Evolutionary conservation across 345 rosid genomes (phyloP), one percentile per base, ranked within the genome.

Genomic region (Raphanus sativus): DNA sequence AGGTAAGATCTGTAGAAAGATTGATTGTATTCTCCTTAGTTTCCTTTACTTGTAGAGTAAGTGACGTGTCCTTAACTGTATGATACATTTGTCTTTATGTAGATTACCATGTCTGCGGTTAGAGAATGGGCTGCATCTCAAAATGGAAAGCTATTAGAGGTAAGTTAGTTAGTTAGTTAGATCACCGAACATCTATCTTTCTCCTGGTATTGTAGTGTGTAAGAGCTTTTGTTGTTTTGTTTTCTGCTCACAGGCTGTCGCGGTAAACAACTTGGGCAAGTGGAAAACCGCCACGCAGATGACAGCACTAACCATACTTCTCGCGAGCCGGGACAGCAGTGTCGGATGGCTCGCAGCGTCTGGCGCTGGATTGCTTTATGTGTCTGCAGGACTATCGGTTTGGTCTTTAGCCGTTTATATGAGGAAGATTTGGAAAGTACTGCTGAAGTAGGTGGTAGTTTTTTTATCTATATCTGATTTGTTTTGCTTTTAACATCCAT

Each of bases 81-180:
- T 3, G 16, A 65, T 63, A 24, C 70, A 42, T 69, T 40, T 69
- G 3, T 40, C 26, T 81, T 2, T 76, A 55, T 42, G 81, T 78
- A 95, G 99, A 95, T 95, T 78, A 92, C 99, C 5, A 92, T 95
- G 99, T 95, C 99, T 0, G 99, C 99, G 0, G 97, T 95, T 33
- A 87, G 98, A 80, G 99, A 95, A 84, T 95, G 99, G 99, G 99
- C 99, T 79, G 99, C 99, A 65, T 95, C 99, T 62, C 96, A 92
- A 84, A 85, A 89, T 80, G 70, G 84, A 56, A 88, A 86, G 86
- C 94, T 95, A 75, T 81, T 84, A 78, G 98, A 92, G 93, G 99
- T 91, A 75, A 45, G 29, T 28, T 21, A 21, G 29, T 28, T 21
- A 21, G 29, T 28, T 28, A 85, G 76, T 48, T 42, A 62, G n/a